Base-by-base conservation (phyloP, 2,329 filamentous ascomycete species). In the Sarocladiaceae sp. region DNA sequence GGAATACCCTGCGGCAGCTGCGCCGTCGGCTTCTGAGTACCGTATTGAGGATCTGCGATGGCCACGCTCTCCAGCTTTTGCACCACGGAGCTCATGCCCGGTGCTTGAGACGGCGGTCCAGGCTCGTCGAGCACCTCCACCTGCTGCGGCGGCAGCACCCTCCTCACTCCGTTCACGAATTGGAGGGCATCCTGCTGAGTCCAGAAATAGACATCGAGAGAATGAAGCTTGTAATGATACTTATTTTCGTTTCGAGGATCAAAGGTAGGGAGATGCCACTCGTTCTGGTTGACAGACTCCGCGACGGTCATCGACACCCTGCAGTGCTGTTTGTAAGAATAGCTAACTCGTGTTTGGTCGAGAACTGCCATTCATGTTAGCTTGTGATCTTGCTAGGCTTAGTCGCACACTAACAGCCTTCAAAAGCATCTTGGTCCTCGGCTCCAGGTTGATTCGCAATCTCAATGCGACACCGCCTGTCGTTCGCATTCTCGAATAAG, bases 191-290 rank as follows among this genome's bases (percentile, higher is more conserved):
- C 85, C 45, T 80, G 72, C 48, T 80, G 77, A 0, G 80, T 87
- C 83, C 84, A 89, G 57, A 90, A 85, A 66, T 91, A 91, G 12
- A 90, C 67, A 56, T 90, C 85, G 46, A 90, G 60, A 0, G 82
- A 83, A 58, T 88, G 81, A 6, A 91, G 73, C 58, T 80, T 81
- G 66, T 88, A 88, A 69, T 88, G 78, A 60, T 88, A 89, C 60
- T 85, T 88, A 58, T 77, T 81, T 61, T 89, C 79, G 61, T 88
- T 87, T 42, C 72, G 73, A 2, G 79, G 78, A 59, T 90, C 84
- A 59, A 76, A 84, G 1, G 80, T 80, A 2, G 85, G 84, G 6
- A 90, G 72, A 61, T 88, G 83, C 86, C 85, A 90, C 60, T 88
- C 71, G 49, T 74, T 74, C 37, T 68, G 66, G 50, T 75, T 61